Evolutionary conservation across 768 basidiomycete species (phyloP), one percentile per base, ranked within the genome.

Genomic region (Omphalotus guepiniiformis): DNA sequence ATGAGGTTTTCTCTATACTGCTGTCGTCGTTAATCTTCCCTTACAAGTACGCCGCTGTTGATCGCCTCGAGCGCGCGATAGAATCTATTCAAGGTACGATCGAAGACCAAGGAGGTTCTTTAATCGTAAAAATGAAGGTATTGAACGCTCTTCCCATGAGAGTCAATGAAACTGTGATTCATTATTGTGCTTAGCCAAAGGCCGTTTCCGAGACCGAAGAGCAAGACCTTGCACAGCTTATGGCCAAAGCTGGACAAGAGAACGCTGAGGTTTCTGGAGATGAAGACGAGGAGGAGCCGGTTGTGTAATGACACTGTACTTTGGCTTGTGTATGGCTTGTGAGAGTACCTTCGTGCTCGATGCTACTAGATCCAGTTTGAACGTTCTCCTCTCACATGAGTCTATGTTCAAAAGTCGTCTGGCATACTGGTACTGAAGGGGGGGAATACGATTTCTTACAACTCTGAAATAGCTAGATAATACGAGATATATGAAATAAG

Each of bases 131-230:
- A 75, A 97, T 99, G 94, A 94, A 91, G 82, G 93, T 89, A 51
- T n/a, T n/a, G n/a, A n/a, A n/a, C 37, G 69, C 55, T 9, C 28
- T 7, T 22, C 8, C 38, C 9, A 13, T 39, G 9, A 13, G 12
- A 8, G 38, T 13, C 19, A 9, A 4, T 39, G 5, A 11, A 4
- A n/a, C n/a, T 19, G 22, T 25, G 13, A n/a, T 1, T 22, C 19
- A 23, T 39, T 42, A 22, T 15, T 40, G 11, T 35, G 11, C 21
- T 16, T 55, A 96, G 93, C 96, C 96, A 51, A 98, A 98, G 75
- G 93, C 95, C 2, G 88, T 99, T 29, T 93, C 91, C 21, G 96
- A 97, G 65, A 90, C 89, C 4, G 96, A 99, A 69, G 96, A 99
- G 65, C 88, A 93, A 55, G 96, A 97, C 63, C 80, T 99, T 53